Evolutionary conservation across 164 flowering plant species (phyloP), one percentile per base, ranked within the genome.

Genomic region (Dillenia turbinata): DNA sequence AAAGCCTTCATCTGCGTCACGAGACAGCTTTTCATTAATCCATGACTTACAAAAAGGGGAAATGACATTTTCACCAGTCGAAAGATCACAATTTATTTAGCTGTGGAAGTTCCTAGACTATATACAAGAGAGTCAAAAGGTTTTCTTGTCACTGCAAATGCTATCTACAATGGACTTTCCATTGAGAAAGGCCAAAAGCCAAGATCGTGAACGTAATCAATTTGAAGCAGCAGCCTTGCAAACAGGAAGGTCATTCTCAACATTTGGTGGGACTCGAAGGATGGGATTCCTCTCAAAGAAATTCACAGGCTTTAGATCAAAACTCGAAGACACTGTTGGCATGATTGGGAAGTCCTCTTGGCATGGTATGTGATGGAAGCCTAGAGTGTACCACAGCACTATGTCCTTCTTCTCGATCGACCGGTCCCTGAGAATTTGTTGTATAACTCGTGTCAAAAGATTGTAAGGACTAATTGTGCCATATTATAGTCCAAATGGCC

Each of bases 351-450:
- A 92, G 52, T 92, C 96, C 69, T 89, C 97, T 66, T 89, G 90
- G 70, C 92, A 89, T 9, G 96, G 96, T 33, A 92, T 56, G 67
- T 87, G 94, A 66, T 92, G 96, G 75, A 92, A 92, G 13, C 94
- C 96, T 50, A 92, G 40, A 8, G 96, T 83, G 72, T 92, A 87
- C 97, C 97, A 92, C 58, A 89, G 2, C 65, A 91, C 97, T 0
- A 89, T 83, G 66, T 89, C 97, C 75, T 82, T 81, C 65, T 89
- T 83, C 68, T 84, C 84, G 5, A 84, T 86, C 1, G 73, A 49
- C 10, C 88, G 73, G 52, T 88, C 68, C 84, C 91, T 88, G 77
- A 75, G 71, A 19, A 19, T 47, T 24, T 45, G 52, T 17, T 9
- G 40, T 33, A 33, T 33, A 33, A 33, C 40, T 33, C 40, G 5